Evolutionary conservation across 495 filamentous ascomycete genomes (phyloP), one percentile per base, ranked within the genome.

Genomic region (Hypoxylon fuscum): DNA sequence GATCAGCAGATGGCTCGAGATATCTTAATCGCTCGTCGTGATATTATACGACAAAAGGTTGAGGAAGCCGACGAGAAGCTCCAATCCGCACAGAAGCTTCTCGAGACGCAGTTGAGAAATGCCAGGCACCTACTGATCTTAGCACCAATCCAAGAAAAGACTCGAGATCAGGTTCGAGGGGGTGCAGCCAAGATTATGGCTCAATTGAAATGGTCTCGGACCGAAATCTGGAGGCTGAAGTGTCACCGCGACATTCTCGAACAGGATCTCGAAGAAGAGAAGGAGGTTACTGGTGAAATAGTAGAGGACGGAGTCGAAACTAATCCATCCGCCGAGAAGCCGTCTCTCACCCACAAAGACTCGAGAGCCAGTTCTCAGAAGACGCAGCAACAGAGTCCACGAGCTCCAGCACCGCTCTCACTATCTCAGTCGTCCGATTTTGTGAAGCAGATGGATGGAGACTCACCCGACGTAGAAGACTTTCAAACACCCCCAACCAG

Each of bases 71-170:
- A 97, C 63, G 90, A 94, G 65, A 92, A 90, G 61, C 74, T 99
- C 11, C 81, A 82, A 20, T 76, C 80, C n/a, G 81, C 83, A 9
- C 87, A 91, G 60, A 90, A 86, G 59, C 86, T 90, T 45, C 82
- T 98, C 3, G 94, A 97, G 45, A 83, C 82, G 17, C 87, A 95
- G 40, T 75, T 98, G 29, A 82, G 94, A 57, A 96, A 97, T 75
- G 92, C 93, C n/a, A 87, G 93, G 23, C 95, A 99, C 74, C 79
- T 99, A 18, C 86, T 93, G 46, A 85, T 99, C 35, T 76, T 97
- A 8, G 92, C 93, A 2, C 95, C 95, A 0, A 90, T 98, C 42
- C 88, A 95, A 63, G 84, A 87, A 1, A 91, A 90, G 68, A 93
- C 92, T 5, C 81, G 95, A 49, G 95, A 98, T 67, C 83, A 91